A percentile compares a stretch with the other conserved stretches of the same genome.
phyloP scores from a whole-genome alignment of 1,284 basidiomycete genomes.

The Cryptococcus wingfieldii region DNA sequence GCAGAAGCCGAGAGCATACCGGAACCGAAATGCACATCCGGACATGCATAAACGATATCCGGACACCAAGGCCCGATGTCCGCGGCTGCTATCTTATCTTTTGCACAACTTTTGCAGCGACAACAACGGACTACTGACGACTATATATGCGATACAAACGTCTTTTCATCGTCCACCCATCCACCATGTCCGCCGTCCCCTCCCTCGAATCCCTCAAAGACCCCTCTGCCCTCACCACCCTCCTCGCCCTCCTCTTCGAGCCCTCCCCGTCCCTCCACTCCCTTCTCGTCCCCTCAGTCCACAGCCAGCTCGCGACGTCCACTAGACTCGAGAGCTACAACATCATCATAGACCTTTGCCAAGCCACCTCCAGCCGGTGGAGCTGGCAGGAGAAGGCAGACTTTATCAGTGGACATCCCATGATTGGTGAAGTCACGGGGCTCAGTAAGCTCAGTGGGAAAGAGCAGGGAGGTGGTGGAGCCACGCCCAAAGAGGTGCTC shows the following conservation, averaged over 20 bases:
- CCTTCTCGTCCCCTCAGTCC: slow-evolving; percentile 30
- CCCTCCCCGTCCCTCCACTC: slow-evolving; percentile 22
- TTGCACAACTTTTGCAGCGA: neutral
- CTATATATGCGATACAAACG: neutral
- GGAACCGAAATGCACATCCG: neutral
- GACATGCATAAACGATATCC: neutral
- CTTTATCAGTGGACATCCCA: slow-evolving; percentile 78
- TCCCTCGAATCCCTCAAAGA: slow-evolving; percentile 4
- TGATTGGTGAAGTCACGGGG: slow-evolving; percentile 66
- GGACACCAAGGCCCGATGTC: neutral
- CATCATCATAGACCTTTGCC: slow-evolving; percentile 60
- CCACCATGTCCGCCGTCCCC: slow-evolving; percentile 1
- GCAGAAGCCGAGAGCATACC: neutral
- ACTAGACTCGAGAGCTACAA: slow-evolving; percentile 51
- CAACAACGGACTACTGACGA: neutral
- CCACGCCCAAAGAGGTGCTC: slow-evolving; percentile 37
- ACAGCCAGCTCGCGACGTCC: slow-evolving; percentile 16
- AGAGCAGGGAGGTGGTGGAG: slow-evolving; percentile 60
- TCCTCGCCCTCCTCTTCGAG: slow-evolving; percentile 34
- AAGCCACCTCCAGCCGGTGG: slow-evolving; percentile 59
- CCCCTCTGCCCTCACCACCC: slow-evolving; percentile 10
- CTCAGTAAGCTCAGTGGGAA: slow-evolving; percentile 69
- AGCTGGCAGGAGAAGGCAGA: slow-evolving; percentile 56
- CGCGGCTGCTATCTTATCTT: slow-evolving; percentile 2
- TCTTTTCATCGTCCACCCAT: neutral